phyloP scores from a whole-genome alignment of 1,284 basidiomycete genomes.

The Trametes sp. region DNA sequence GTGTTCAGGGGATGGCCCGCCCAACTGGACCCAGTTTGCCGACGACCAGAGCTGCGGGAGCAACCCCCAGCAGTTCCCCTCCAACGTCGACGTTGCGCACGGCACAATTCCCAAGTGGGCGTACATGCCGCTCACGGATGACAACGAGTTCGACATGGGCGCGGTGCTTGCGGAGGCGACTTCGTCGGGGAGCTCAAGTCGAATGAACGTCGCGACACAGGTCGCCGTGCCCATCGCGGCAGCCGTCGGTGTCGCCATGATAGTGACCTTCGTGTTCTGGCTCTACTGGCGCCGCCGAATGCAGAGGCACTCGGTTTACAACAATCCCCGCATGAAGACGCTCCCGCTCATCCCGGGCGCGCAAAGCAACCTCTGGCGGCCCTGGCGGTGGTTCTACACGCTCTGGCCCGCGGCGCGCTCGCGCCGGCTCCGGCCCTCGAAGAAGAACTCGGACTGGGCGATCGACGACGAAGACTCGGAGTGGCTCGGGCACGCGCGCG shows the following conservation, averaged over 20 bases:
- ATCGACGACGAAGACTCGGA: constrained; percentile 26
- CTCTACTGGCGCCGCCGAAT: constrained; percentile 18
- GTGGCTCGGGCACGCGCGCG: constrained; percentile 3
- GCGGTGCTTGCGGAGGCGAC: constrained; percentile 1
- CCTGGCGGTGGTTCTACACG: constrained; percentile 12
- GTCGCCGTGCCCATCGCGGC: constrained; percentile 33
- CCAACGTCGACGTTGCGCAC: constrained; percentile 1
- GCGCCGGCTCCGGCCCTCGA: constrained; percentile 13
- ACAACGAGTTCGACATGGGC: constrained; percentile 21
- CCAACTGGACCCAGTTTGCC: constrained; percentile 17
- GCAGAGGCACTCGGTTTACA: background rate
- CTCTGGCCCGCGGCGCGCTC: constrained; percentile 11
- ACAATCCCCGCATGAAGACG: constrained; percentile 9
- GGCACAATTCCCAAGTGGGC: constrained; percentile 25
- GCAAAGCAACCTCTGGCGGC: constrained; percentile 3
- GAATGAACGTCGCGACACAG: constrained; percentile 20
- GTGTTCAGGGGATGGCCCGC: constrained; percentile 4
- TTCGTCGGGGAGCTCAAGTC: background rate
- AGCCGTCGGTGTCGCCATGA: constrained; percentile 20
- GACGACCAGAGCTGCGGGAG: constrained; percentile 11
- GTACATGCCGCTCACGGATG: constrained; percentile 17
- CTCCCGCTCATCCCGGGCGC: constrained; percentile 10
- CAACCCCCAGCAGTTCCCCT: constrained; percentile 13
- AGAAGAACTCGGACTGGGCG: constrained; percentile 25
- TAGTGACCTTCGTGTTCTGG: constrained; percentile 21